Evolutionary conservation across 345 rosid species (phyloP).

Genomic region (Populus nigra): DNA sequence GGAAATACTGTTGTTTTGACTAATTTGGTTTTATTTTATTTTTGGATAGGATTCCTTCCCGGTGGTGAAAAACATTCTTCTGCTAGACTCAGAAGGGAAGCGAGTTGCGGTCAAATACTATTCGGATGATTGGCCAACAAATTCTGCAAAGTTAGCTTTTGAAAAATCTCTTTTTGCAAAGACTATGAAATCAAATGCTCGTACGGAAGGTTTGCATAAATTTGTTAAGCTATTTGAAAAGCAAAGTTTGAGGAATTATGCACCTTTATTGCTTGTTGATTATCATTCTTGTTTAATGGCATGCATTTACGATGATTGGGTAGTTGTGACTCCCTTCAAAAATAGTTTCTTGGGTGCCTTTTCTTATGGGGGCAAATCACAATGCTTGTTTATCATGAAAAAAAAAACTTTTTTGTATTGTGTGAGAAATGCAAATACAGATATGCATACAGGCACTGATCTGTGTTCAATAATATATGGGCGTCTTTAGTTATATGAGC

Average conservation of each 20-base stretch:
- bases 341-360: too few species aligned
- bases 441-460: not conserved
- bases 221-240: not conserved
- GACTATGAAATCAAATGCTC: constrained; percentile 87
- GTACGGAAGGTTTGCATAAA: constrained; percentile 58
- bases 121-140: constrained; percentile 89
- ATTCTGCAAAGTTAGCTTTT: constrained; percentile 63
- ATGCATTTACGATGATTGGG: not conserved
- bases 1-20: not conserved
- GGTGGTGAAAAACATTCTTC: constrained; percentile 74
- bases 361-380: not conserved
- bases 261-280: not conserved
- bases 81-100: constrained; percentile 92
- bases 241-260: not conserved
- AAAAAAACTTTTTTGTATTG: not conserved
- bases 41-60: constrained; percentile 69
- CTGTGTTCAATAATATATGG: not conserved
- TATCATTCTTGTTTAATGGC: not conserved
- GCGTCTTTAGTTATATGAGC: not conserved
- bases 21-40: not conserved
- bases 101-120: constrained; percentile 86
- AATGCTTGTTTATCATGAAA: not conserved
- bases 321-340: not conserved
- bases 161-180: constrained; percentile 67
- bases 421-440: not conserved